These are phyloP conservation scores for Polysphondylium violaceum DNA, from an alignment of 78 protist species.

Conservation along the genomic window DNA sequence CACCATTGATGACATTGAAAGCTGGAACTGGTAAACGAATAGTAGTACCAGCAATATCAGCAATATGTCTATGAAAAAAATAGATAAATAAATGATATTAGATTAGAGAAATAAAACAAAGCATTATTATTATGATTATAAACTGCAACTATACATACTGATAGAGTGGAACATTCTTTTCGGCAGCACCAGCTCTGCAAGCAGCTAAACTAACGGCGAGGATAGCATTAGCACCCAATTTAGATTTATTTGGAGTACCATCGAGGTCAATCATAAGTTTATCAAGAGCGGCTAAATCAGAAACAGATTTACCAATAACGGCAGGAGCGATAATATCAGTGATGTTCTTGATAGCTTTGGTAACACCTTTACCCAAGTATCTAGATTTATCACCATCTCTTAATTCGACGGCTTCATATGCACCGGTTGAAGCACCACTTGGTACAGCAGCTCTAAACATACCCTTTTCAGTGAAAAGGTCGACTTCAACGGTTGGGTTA, in stretches of 20 bases:
- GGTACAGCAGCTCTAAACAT: conserved; percentile 98
- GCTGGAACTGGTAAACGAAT: conserved; percentile 96
- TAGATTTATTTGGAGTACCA: conserved; percentile 96
- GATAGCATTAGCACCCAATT: conserved; percentile 99
- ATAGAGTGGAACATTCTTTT: conserved; percentile 94
- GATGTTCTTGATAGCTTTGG: conserved; percentile 96
- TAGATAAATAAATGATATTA: no score
- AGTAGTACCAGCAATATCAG: conserved; percentile 83
- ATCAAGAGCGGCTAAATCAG: conserved; percentile 94
- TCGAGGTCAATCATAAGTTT: conserved; percentile 92
- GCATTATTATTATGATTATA: no score
- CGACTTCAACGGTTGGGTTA: conserved; percentile 98
- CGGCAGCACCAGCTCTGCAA: conserved; percentile 97
- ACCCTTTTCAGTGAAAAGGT: conserved; percentile 85
- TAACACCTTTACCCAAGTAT: conserved; percentile 99
- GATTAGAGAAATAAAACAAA: no score
- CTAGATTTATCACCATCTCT: conserved; percentile 89
- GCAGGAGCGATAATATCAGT: conserved; percentile 92
- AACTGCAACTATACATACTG: conserved; percentile 30
- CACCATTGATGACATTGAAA: conserved; percentile 99
- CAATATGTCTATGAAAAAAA: conserved; percentile 15
- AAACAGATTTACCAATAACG: conserved; percentile 88
- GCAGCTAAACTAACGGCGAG: conserved; percentile 98
- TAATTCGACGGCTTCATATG: conserved; percentile 94
- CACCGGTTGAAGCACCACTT: conserved; percentile 99